phyloP scores from a whole-genome alignment of 805 yeast genomes.

The Candida ficus region DNA sequence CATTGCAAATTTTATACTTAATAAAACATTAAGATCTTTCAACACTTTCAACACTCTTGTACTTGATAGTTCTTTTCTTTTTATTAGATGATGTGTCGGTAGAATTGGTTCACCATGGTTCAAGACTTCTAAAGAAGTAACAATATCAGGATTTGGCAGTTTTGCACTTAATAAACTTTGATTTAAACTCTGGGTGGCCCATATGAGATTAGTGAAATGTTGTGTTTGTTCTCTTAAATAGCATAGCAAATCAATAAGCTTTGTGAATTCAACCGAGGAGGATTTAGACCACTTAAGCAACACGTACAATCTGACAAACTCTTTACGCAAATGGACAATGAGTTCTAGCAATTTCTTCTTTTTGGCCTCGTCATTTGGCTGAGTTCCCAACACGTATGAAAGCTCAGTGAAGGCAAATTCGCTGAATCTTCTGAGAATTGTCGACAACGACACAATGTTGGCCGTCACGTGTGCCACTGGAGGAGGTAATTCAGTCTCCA shows the following conservation, averaged over 20 bases:
- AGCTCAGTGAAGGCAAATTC: conserved; percentile 61
- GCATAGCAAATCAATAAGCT: conserved; percentile 77
- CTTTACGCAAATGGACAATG: conserved; percentile 71
- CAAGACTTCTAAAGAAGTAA: conserved; percentile 83
- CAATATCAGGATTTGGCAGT: conserved; percentile 84
- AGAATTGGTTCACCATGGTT: conserved; percentile 72
- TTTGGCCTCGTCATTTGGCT: conserved; percentile 55
- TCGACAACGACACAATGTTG: conserved; percentile 61
- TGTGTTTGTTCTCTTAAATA: conserved; percentile 82
- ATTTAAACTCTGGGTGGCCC: conserved; percentile 64
- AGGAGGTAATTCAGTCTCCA: conserved; percentile 23
- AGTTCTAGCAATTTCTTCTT: conserved; percentile 66
- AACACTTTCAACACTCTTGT: conserved; percentile 55
- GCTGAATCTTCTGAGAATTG: conserved; percentile 54
- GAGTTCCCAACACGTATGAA: conserved; percentile 52
- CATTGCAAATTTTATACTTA: conserved; percentile 72
- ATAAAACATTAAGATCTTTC: conserved; percentile 61
- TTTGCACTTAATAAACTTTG: conserved; percentile 81
- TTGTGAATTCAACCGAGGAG: conserved; percentile 63
- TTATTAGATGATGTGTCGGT: conserved; percentile 53
- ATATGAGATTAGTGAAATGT: conserved; percentile 55
- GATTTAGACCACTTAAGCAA: conserved; percentile 80
- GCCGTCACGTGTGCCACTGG: conserved; percentile 66
- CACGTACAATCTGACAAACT: conserved; percentile 79
- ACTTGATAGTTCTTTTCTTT: conserved; percentile 44